These are phyloP conservation scores for Apiotrichum veenhuisii DNA, from an alignment of 1,284 basidiomycete genomes.

Conservation along the genomic window DNA sequence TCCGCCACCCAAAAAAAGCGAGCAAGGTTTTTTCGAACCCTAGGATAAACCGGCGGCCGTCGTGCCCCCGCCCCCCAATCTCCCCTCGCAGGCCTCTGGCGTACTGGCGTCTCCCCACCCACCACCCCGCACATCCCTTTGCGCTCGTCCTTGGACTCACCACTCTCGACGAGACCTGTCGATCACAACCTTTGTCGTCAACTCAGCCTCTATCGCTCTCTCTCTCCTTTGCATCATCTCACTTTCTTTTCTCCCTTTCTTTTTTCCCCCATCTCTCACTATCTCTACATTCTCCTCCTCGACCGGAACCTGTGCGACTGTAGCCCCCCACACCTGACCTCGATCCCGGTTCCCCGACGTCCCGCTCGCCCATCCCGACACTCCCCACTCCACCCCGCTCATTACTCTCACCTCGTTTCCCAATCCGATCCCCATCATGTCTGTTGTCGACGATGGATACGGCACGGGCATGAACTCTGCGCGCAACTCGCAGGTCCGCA, in stretches of 20 bases:
- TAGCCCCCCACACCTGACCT: neutral
- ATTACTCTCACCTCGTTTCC: conserved; percentile 2
- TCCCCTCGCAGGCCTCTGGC: too few species aligned
- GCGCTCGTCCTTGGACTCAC: too few species aligned
- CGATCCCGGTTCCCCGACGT: too few species aligned
- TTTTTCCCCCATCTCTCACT: too few species aligned
- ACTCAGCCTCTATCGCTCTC: neutral
- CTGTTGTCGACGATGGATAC: conserved; percentile 1
- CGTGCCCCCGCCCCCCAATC: too few species aligned
- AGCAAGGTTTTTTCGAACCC: too few species aligned
- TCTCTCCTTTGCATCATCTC: neutral
- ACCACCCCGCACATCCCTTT: too few species aligned
- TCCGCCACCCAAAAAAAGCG: too few species aligned
- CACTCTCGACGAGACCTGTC: neutral
- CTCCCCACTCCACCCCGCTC: conserved; percentile 1
- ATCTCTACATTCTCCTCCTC: neutral
- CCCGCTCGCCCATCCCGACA: too few species aligned
- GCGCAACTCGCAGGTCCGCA: conserved; percentile 20
- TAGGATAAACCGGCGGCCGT: too few species aligned
- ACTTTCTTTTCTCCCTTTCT: neutral
- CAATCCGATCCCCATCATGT: conserved; percentile 4
- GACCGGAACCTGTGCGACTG: neutral
- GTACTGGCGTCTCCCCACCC: too few species aligned
- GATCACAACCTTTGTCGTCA: neutral
- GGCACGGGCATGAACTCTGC: conserved; percentile 8